Percentiles rank a stretch among this genome's conserved stretches.
These are phyloP conservation scores for Cryptococcus neoformans DNA, from an alignment of 1,284 basidiomycete species.

Conservation along the genomic window DNA sequence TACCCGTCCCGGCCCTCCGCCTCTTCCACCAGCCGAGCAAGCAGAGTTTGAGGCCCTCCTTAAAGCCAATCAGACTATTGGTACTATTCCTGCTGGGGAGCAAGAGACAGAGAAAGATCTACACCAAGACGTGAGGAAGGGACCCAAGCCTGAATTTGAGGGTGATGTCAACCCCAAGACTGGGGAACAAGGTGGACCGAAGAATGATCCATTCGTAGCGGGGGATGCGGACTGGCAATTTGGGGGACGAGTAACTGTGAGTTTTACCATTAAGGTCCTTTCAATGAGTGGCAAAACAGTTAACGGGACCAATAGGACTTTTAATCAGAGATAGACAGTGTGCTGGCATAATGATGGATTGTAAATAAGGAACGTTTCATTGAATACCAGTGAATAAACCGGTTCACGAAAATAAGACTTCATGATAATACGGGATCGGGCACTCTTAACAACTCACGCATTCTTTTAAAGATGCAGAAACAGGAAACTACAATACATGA, in stretches of 20 bases:
- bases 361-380: too few species aligned
- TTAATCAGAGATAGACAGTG: background rate
- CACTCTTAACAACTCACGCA: too few species aligned
- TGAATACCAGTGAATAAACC: too few species aligned
- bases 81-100: slow-evolving; percentile 22
- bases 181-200: slow-evolving; percentile 57
- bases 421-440: too few species aligned
- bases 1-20: slow-evolving; percentile 44
- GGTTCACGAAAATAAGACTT: too few species aligned
- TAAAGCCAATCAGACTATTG: slow-evolving; percentile 36
- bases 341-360: too few species aligned
- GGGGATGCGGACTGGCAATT: slow-evolving; percentile 48
- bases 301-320: slow-evolving; percentile 4
- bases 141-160: slow-evolving; percentile 53
- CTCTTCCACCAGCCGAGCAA: slow-evolving; percentile 45
- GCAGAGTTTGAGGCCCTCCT: slow-evolving; percentile 49
- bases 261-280: slow-evolving; percentile 7
- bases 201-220: slow-evolving; percentile 54
- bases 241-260: slow-evolving; percentile 49
- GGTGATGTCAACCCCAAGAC: slow-evolving; percentile 57
- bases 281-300: background rate
- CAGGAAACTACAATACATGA: too few species aligned
- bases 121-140: slow-evolving; percentile 55
- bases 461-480: too few species aligned
- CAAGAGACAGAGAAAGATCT: slow-evolving; percentile 51